Evolutionary conservation across 306 rosid genomes (phyloP).

Genomic region (Castanospermum australe): DNA sequence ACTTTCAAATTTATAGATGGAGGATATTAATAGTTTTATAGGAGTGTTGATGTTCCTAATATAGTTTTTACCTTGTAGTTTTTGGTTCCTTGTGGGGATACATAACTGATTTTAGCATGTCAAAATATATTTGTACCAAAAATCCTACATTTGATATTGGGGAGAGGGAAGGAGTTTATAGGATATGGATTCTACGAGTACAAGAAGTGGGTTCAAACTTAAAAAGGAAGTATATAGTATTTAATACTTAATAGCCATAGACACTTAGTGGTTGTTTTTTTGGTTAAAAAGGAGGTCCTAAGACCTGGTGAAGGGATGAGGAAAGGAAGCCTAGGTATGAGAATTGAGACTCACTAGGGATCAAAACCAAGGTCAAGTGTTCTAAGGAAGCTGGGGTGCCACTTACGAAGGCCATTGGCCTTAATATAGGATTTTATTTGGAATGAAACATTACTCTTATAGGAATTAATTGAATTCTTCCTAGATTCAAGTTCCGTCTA

Average conservation of each 20-base stretch:
- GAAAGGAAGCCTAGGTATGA: too few species aligned
- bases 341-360: too few species aligned
- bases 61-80: not conserved
- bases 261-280: not conserved
- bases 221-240: too few species aligned
- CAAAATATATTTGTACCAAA: not conserved
- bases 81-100: conserved; percentile 3
- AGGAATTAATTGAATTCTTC: conserved; percentile 6
- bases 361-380: too few species aligned
- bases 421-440: not conserved
- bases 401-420: too few species aligned
- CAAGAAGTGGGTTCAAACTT: too few species aligned
- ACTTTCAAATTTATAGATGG: not conserved
- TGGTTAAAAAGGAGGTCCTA: too few species aligned
- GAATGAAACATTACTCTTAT: not conserved
- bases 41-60: not conserved
- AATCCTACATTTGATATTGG: not conserved
- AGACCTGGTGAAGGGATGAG: too few species aligned
- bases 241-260: conserved; percentile 3
- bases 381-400: too few species aligned
- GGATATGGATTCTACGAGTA: not conserved
- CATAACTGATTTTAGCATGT: not conserved
- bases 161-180: not conserved
- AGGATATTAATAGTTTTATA: not conserved
- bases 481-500: not conserved